phyloP scores from a whole-genome alignment of 345 rosid genomes.

The Heritiera littoralis region DNA sequence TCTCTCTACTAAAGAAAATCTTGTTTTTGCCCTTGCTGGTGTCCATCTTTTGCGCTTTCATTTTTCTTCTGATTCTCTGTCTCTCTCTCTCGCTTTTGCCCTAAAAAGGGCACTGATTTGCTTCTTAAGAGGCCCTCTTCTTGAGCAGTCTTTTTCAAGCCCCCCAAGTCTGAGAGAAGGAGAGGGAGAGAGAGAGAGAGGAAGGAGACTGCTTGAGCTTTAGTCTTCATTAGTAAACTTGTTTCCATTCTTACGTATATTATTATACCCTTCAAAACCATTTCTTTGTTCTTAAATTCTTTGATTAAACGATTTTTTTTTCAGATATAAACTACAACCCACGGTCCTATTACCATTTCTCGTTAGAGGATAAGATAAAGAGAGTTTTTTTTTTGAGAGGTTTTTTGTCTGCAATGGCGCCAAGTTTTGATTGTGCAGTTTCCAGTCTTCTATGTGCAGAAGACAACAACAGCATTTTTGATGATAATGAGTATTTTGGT shows the following conservation, averaged over 20 bases:
- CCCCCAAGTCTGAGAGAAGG: conserved; percentile 17
- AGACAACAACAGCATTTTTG: conserved; percentile 45
- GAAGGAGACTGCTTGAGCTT: conserved; percentile 10
- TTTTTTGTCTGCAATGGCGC: conserved; percentile 45
- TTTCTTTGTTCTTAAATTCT: conserved; percentile 36
- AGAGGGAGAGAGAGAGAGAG: neutral
- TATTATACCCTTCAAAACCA: neutral
- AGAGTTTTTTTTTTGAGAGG: neutral
- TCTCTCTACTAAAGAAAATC: neutral
- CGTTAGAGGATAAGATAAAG: neutral
- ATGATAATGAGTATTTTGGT: conserved; percentile 37
- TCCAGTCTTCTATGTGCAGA: conserved; percentile 62
- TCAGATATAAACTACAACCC: conserved; percentile 8
- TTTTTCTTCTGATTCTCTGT: neutral
- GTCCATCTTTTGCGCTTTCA: conserved; percentile 7
- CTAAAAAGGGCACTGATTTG: conserved; percentile 43
- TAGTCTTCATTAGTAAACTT: conserved; percentile 3
- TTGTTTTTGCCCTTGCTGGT: conserved; percentile 27
- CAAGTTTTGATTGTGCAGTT: conserved; percentile 54
- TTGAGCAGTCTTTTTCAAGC: conserved; percentile 38
- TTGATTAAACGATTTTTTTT: conserved; percentile 21
- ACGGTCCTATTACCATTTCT: neutral
- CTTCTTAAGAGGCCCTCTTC: conserved; percentile 36
- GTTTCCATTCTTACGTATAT: conserved; percentile 21
- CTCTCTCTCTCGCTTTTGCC: conserved; percentile 31